Evolutionary conservation across 2,329 filamentous ascomycete genomes (phyloP).

Genomic region (Penicillium sp.): DNA sequence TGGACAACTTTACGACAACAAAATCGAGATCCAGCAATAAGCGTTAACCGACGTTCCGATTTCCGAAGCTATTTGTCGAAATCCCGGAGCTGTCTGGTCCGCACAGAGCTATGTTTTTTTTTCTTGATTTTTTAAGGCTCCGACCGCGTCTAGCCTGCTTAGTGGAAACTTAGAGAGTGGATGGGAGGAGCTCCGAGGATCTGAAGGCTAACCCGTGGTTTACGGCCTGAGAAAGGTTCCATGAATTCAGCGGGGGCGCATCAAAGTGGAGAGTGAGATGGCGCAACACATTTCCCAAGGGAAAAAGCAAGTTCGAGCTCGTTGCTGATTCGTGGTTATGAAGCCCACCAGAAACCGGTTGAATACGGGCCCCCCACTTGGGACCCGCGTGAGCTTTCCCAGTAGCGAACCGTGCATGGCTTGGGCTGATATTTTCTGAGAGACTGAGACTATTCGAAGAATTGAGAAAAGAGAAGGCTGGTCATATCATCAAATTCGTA

Average conservation of each 20-base stretch:
- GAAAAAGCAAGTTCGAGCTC: neutral
- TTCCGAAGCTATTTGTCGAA: neutral
- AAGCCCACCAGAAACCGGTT: neutral
- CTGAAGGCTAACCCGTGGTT: neutral
- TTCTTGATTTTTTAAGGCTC: neutral
- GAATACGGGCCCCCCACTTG: neutral
- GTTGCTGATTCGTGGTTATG: neutral
- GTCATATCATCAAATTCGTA: neutral
- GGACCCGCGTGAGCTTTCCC: neutral
- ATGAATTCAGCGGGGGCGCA: neutral
- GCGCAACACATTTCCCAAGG: neutral
- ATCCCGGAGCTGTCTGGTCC: conserved; percentile 16
- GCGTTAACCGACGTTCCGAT: neutral
- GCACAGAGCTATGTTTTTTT: neutral
- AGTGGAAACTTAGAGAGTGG: neutral
- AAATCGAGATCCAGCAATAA: neutral
- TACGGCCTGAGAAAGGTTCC: neutral
- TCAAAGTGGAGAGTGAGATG: neutral
- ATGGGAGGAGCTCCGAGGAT: neutral
- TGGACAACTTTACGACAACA: no score
- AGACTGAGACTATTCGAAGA: neutral
- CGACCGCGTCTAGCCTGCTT: neutral
- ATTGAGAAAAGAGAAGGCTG: neutral
- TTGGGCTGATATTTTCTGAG: neutral
- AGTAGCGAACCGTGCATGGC: neutral